A percentile compares a stretch with the other conserved stretches of the same genome.
phyloP scores from a whole-genome alignment of 768 basidiomycete genomes.

The Collybia sp. region DNA sequence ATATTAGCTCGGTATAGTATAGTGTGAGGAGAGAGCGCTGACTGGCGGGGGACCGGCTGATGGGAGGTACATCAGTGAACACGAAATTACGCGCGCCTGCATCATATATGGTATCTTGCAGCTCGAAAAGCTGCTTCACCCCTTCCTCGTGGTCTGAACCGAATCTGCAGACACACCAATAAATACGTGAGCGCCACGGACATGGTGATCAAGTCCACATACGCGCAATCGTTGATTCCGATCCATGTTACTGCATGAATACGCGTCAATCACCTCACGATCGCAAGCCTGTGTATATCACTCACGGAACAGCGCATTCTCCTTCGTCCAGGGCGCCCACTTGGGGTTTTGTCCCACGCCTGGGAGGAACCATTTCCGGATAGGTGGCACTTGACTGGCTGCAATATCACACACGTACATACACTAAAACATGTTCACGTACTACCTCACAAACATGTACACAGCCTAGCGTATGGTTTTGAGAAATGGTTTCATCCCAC shows the following conservation, averaged over 20 bases:
- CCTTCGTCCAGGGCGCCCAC: conserved; percentile 35
- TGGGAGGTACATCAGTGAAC: conserved; percentile 56
- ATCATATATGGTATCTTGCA: conserved; percentile 44
- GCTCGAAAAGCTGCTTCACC: conserved; percentile 32
- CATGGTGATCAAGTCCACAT: conserved; percentile 8
- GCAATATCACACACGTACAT: too few relatives aligned
- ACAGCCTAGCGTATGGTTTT: too few relatives aligned
- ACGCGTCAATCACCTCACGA: background rate
- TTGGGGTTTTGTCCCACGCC: conserved; percentile 27
- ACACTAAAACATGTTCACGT: too few relatives aligned
- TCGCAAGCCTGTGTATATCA: background rate
- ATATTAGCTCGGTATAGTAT: background rate
- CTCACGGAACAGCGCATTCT: conserved; percentile 45
- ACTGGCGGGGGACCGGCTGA: conserved; percentile 45
- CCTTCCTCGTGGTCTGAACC: conserved; percentile 12
- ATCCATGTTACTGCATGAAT: conserved; percentile 50
- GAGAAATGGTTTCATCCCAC: too few relatives aligned
- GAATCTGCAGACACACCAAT: conserved; percentile 14
- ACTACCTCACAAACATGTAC: too few relatives aligned
- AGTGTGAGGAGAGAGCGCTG: background rate
- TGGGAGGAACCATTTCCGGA: conserved; percentile 38
- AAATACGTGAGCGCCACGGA: too few relatives aligned
- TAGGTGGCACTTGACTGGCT: too few relatives aligned
- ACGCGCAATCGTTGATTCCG: conserved; percentile 67
- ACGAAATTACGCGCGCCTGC: conserved; percentile 51